Evolutionary conservation across 768 basidiomycete genomes (phyloP).

Genomic region (Dentipellis fragilis): DNA sequence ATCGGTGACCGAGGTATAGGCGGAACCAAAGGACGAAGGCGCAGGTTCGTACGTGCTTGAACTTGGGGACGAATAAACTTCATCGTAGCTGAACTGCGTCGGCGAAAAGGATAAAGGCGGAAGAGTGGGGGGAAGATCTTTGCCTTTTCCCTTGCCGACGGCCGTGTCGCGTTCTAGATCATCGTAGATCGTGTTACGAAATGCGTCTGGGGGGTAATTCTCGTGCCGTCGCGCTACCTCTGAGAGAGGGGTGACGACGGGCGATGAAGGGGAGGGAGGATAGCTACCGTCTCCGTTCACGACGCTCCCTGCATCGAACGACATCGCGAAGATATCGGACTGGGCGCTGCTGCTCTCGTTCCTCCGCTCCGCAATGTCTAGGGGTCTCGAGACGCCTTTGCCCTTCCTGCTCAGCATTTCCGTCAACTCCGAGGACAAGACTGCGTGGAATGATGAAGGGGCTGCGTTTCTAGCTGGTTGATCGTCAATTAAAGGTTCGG

Average conservation of each 20-base stretch:
- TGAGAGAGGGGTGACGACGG: too few species aligned
- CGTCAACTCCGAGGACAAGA: neutral
- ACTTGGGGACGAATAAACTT: slow-evolving; percentile 29
- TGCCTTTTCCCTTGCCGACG: slow-evolving; percentile 44
- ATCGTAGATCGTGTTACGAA: slow-evolving; percentile 4
- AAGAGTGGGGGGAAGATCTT: slow-evolving; percentile 42
- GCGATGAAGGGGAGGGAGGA: neutral
- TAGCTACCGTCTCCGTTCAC: slow-evolving; percentile 10
- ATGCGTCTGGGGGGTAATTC: neutral
- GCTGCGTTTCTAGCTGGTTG: neutral
- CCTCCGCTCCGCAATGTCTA: slow-evolving; percentile 33
- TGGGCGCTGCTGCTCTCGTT: slow-evolving; percentile 8
- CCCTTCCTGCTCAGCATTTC: slow-evolving; percentile 31
- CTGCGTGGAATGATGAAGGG: neutral
- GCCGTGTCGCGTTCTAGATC: slow-evolving; percentile 5
- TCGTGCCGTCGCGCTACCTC: neutral
- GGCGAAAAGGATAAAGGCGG: slow-evolving; percentile 57
- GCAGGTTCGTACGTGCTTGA: slow-evolving; percentile 15
- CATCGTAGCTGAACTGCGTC: slow-evolving; percentile 36
- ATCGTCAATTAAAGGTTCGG: neutral
- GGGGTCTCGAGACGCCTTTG: slow-evolving; percentile 42
- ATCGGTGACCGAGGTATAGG: neutral
- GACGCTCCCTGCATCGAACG: slow-evolving; percentile 5
- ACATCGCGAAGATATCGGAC: slow-evolving; percentile 18
- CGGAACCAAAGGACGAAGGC: slow-evolving; percentile 25